Evolutionary conservation across 2,329 filamentous ascomycete genomes (phyloP).

Genomic region (Aspergillus clavatus): DNA sequence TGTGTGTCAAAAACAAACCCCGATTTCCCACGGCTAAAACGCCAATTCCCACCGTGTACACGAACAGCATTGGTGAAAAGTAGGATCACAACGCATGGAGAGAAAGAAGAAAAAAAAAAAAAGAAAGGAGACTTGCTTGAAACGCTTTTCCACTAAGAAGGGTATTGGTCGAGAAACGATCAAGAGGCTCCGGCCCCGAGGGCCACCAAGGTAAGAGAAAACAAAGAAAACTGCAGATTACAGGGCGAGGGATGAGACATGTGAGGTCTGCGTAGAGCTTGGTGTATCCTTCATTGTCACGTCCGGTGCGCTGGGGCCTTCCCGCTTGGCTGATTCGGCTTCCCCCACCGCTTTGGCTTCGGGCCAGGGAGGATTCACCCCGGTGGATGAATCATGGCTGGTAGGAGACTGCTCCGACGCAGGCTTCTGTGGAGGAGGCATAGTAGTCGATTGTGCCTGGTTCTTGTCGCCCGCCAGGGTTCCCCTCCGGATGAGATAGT

Average conservation of each 20-base stretch:
- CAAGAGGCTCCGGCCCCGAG: conserved; percentile 2
- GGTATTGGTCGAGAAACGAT: background rate
- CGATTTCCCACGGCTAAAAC: conserved; percentile 16
- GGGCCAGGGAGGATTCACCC: conserved; percentile 6
- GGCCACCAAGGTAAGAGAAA: conserved; percentile 5
- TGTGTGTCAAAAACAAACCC: conserved; percentile 11
- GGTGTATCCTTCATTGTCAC: conserved; percentile 31
- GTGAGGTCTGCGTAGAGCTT: conserved; percentile 24
- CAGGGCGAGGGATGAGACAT: conserved; percentile 25
- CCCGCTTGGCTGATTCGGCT: conserved; percentile 15
- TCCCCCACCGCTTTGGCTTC: conserved; percentile 10
- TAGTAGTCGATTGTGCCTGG: conserved; percentile 25
- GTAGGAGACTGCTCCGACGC: conserved; percentile 14
- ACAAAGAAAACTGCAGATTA: conserved; percentile 11
- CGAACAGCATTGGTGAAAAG: conserved; percentile 3
- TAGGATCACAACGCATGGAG: conserved; percentile 4
- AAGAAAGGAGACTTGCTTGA: too few relatives aligned
- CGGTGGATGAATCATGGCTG: conserved; percentile 12
- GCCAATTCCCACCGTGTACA: conserved; percentile 23
- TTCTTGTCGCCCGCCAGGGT: conserved; percentile 40
- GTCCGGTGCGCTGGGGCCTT: conserved; percentile 21
- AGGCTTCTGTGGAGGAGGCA: conserved; percentile 23
- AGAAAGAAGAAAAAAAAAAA: conserved; percentile 7
- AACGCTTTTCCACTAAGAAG: conserved; percentile 7
- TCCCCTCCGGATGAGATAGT: conserved; percentile 44